Evolutionary conservation across 2,329 filamentous ascomycete genomes (phyloP), one percentile per base, ranked within the genome.

Genomic region (Alternaria gaisen): DNA sequence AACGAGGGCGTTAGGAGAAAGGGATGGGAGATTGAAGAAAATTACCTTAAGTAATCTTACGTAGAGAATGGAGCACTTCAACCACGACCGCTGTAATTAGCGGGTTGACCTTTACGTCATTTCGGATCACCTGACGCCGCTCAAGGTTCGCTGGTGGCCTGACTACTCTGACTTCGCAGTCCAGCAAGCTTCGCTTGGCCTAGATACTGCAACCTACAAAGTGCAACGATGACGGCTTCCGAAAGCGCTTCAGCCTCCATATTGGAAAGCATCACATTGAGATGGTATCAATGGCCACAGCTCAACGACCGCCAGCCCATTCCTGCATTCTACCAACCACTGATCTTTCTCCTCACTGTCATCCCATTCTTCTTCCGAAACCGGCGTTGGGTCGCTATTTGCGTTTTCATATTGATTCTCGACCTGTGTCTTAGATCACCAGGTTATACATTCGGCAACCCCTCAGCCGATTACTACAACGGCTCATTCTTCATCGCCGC

Each of bases 1-100:
- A 72, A 65, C 46, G 75, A 77, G 50, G 69, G 67, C n/a, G 68
- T 74, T 5, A 67, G 75, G 43, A 66, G 65, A 50, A 41, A 52
- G 14, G 69, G 67, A 11, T 61, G 38, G 36, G 32, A 32, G 32
- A 41, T 58, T n/a, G 38, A 52, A 32, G 30, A 42, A 6, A 42
- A 26, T 20, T 51, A 20, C 20, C 32, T 53, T 12, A n/a, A n/a
- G 16, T 41, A 36, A n/a, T 5, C 34, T 38, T 38, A 11, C 46
- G 14, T 12, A 38, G 14, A 14, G 22, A 38, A 50, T 7, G 2
- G 14, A 8, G 0, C 32, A 12, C 16, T 18, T 9, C 30, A 50
- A 50, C 12, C 11, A n/a, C 14, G 30, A 20, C 14, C 4, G 2
- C 30, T 24, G 3, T 12, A 12, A 3, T 38, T 26, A 12, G 5